Evolutionary conservation across 805 yeast genomes (phyloP), one percentile per base, ranked within the genome.

Genomic region (Pichia paraexigua): DNA sequence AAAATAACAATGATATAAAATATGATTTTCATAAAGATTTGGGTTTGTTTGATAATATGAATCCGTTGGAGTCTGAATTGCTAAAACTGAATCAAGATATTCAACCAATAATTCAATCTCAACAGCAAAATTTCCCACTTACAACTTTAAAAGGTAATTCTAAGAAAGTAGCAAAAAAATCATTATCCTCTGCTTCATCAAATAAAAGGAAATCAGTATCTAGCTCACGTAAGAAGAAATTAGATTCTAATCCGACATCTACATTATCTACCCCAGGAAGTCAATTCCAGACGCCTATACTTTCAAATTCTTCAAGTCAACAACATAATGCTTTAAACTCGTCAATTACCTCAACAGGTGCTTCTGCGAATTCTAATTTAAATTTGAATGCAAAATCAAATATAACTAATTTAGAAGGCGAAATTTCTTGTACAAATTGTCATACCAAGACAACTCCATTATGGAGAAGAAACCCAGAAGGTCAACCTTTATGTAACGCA

Each of bases 381-480:
- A 44, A 30, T 32, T 27, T 45, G 15, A 30, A 28, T 30, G 21
- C 41, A n/a, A 43, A 50, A 6, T 35, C 53, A 12, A 50, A 56
- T 17, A 44, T 53, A 25, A 46, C 54, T 17, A 51, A 41, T 27
- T 46, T 35, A 48, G 57, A 54, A 15, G 48, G 47, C 9, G 53
- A 56, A 41, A 63, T 64, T 10, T 57, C 65, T 6, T 92, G 98
- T 68, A 83, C 92, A 18, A 92, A 92, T 68, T 92, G 99, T 68
- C 83, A 85, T 61, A 92, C 99, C 0, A 81, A 78, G 56, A 90
- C 95, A 18, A 92, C 99, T 0, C 99, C 99, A 1, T 68, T 92
- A 18, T 92, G 99, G 99, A 74, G 99, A 59, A 75, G 97, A 47
- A 88, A 89, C 60, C 90, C 95, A 0, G 87, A 87, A 53, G 97